These are phyloP conservation scores for Phytopythium montanum DNA, from an alignment of 352 stramenopile genomes.

Conservation along the genomic window DNA sequence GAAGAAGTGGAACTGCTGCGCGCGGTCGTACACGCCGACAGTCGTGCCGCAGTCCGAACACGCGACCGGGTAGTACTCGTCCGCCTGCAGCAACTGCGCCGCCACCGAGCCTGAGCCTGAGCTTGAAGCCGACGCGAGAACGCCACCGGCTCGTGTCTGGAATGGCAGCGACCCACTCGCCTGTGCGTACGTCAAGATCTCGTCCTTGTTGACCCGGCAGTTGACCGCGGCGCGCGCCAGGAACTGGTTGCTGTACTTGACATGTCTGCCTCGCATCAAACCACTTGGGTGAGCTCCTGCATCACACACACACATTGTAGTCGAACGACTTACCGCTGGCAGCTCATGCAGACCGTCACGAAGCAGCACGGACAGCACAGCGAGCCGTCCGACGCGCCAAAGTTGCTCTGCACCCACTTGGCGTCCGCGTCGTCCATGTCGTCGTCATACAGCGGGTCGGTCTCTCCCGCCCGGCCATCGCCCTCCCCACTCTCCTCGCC, in stretches of 20 bases:
- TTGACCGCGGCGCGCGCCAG: slow-evolving; percentile 57
- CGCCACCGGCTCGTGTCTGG: slow-evolving; percentile 21
- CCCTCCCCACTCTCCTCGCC: slow-evolving; percentile 6
- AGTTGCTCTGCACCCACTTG: slow-evolving; percentile 65
- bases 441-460: slow-evolving; percentile 65
- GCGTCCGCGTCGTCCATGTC: slow-evolving; percentile 57
- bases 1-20: slow-evolving; percentile 74
- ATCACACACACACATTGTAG: neutral
- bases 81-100: slow-evolving; percentile 24
- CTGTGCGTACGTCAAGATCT: slow-evolving; percentile 58
- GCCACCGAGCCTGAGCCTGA: slow-evolving; percentile 5
- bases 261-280: slow-evolving; percentile 30
- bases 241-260: slow-evolving; percentile 71
- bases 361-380: slow-evolving; percentile 83
- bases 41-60: slow-evolving; percentile 77
- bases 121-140: neutral
- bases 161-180: slow-evolving; percentile 24
- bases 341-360: slow-evolving; percentile 72
- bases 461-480: slow-evolving; percentile 18
- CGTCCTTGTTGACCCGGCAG: slow-evolving; percentile 64
- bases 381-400: slow-evolving; percentile 50
- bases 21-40: slow-evolving; percentile 60
- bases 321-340: slow-evolving; percentile 34
- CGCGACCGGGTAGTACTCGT: slow-evolving; percentile 66
- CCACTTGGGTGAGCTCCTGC: neutral